Conservation (phyloP, 257 asterid genomes). For the Fraxinus americana region DNA sequence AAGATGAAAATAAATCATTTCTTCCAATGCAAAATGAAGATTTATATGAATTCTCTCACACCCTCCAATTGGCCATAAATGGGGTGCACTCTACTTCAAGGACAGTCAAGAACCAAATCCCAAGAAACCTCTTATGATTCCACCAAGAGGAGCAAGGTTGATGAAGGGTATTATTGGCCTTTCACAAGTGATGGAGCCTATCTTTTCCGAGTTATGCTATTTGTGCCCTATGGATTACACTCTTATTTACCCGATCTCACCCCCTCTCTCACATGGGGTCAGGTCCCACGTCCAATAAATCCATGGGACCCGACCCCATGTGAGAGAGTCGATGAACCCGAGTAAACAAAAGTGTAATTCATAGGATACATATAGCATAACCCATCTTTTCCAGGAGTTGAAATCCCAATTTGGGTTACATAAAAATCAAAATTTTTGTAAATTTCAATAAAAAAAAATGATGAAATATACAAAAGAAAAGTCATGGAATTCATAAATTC, state of each 20-base stretch:
- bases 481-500: too few relatives aligned
- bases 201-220: not conserved
- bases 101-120: constrained; percentile 1
- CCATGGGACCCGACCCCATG: too few relatives aligned
- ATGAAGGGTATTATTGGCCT: not conserved
- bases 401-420: not conserved
- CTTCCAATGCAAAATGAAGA: constrained; percentile 28
- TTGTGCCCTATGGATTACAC: too few relatives aligned
- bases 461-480: too few relatives aligned
- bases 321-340: too few relatives aligned
- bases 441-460: too few relatives aligned
- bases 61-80: constrained; percentile 3
- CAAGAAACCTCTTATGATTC: not conserved
- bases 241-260: too few relatives aligned
- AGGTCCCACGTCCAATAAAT: too few relatives aligned
- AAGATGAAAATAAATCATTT: constrained; percentile 27
- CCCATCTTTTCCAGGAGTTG: not conserved
- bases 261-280: too few relatives aligned
- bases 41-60: constrained; percentile 30
- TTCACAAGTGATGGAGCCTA: not conserved
- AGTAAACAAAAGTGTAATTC: too few relatives aligned
- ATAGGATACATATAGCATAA: too few relatives aligned
- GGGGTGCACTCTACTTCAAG: constrained; percentile 6
- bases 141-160: not conserved
- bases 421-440: too few relatives aligned